Percentiles rank a stretch among this genome's conserved stretches.
These are phyloP conservation scores for Phytopythium litorale DNA, from an alignment of 352 stramenopile genomes.

Conservation along the genomic window DNA sequence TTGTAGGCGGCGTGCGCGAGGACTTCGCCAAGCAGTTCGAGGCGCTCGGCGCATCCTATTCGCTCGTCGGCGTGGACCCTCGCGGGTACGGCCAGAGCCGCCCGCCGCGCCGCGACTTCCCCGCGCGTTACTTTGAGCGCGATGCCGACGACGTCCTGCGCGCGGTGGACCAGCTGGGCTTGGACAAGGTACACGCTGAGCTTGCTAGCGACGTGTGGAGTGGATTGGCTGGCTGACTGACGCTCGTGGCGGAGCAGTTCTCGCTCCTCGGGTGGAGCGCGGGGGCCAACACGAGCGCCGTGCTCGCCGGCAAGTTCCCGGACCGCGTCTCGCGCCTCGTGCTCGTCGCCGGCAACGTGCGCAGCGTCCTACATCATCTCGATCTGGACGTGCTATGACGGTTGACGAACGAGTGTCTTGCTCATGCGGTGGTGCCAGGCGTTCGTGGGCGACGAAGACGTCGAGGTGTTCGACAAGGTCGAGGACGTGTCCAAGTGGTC, in stretches of 20 bases:
- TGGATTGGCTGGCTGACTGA: no score
- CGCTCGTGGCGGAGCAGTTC: conserved; percentile 13
- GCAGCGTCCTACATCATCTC: neutral
- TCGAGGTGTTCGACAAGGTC: conserved; percentile 49
- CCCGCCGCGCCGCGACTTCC: conserved; percentile 41
- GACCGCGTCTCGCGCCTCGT: conserved; percentile 68
- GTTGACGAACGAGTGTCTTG: no score
- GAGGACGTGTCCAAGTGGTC: conserved; percentile 56
- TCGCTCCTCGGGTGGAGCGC: conserved; percentile 75
- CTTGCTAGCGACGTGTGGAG: no score
- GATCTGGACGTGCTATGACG: no score
- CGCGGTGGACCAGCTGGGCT: conserved; percentile 49
- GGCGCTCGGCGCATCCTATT: conserved; percentile 43
- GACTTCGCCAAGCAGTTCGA: conserved; percentile 65
- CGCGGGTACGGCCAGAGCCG: conserved; percentile 52
- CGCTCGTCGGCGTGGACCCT: conserved; percentile 63
- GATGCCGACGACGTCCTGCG: conserved; percentile 69
- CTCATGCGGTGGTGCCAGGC: conserved; percentile 25
- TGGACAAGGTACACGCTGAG: conserved; percentile 33
- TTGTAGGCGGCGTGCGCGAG: conserved; percentile 37
- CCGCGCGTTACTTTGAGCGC: conserved; percentile 53
- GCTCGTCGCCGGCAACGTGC: conserved; percentile 78
- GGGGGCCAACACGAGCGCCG: conserved; percentile 67
- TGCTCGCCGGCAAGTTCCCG: conserved; percentile 63
- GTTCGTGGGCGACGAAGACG: conserved; percentile 70